Evolutionary conservation across 495 filamentous ascomycete species (phyloP).

Genomic region (Daldinia vernicosa): DNA sequence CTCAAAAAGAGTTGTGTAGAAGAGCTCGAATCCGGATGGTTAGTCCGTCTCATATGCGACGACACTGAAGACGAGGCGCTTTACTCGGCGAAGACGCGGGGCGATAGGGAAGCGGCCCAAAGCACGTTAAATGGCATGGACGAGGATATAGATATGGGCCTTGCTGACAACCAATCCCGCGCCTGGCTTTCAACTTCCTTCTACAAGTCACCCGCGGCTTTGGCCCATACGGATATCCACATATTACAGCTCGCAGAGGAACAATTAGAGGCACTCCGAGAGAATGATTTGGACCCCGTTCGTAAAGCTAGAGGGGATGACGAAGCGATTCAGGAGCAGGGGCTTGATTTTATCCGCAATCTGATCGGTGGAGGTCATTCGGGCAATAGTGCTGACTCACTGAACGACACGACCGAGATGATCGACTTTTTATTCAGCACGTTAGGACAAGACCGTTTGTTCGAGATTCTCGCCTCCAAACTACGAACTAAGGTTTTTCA

Average conservation of each 20-base stretch:
- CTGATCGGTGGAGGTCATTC: conserved; percentile 76
- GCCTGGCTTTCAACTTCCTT: conserved; percentile 42
- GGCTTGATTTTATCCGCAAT: conserved; percentile 86
- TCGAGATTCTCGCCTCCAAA: conserved; percentile 78
- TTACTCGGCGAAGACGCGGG: conserved; percentile 46
- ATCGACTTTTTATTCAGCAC: conserved; percentile 82
- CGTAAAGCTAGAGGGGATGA: conserved; percentile 78
- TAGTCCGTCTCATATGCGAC: conserved; percentile 76
- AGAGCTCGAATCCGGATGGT: conserved; percentile 78
- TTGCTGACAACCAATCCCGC: conserved; percentile 48
- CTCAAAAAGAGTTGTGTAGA: conserved; percentile 79
- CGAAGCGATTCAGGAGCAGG: conserved; percentile 87
- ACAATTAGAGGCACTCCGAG: conserved; percentile 61
- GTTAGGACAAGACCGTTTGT: conserved; percentile 77
- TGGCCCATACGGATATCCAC: conserved; percentile 22
- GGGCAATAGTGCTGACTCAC: conserved; percentile 71
- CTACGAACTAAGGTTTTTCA: conserved; percentile 66
- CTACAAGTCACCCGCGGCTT: conserved; percentile 36
- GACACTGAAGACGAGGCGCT: conserved; percentile 62
- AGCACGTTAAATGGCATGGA: conserved; percentile 62
- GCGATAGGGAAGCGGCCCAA: conserved; percentile 43
- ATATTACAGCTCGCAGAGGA: conserved; percentile 57
- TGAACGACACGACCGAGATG: conserved; percentile 68
- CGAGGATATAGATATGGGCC: conserved; percentile 68
- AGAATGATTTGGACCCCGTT: conserved; percentile 63